phyloP scores from a whole-genome alignment of 2,329 filamentous ascomycete genomes.

The Podosphaera xanthii region DNA sequence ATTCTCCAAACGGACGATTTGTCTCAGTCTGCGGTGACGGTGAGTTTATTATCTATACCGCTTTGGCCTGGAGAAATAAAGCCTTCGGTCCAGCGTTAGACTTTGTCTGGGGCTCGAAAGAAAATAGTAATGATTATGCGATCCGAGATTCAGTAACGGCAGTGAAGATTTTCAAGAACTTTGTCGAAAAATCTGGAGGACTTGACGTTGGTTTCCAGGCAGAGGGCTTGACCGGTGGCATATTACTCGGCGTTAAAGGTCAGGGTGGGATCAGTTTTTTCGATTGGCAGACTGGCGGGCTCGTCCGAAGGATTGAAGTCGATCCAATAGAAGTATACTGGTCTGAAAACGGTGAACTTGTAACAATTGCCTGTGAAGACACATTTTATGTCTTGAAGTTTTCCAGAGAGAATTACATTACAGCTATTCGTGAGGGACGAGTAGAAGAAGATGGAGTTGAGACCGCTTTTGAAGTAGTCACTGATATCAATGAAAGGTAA shows the following conservation, averaged over 20 bases:
- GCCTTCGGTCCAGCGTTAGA: slow-evolving; percentile 87
- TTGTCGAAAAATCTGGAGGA: slow-evolving; percentile 72
- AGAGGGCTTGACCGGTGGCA: slow-evolving; percentile 71
- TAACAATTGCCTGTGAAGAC: slow-evolving; percentile 82
- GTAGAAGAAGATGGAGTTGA: slow-evolving; percentile 77
- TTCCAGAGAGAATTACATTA: slow-evolving; percentile 69
- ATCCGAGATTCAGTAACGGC: slow-evolving; percentile 86
- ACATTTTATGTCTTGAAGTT: slow-evolving; percentile 87
- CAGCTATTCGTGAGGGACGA: slow-evolving; percentile 59
- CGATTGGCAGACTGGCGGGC: slow-evolving; percentile 75
- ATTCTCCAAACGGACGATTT: slow-evolving; percentile 87
- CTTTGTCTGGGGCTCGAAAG: slow-evolving; percentile 91
- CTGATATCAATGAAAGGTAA: slow-evolving; percentile 76
- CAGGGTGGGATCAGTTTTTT: slow-evolving; percentile 90
- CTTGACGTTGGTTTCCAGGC: slow-evolving; percentile 90
- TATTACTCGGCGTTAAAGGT: slow-evolving; percentile 81
- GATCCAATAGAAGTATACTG: slow-evolving; percentile 63
- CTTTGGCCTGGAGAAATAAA: slow-evolving; percentile 90
- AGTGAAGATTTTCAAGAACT: slow-evolving; percentile 95
- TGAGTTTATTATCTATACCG: slow-evolving; percentile 97
- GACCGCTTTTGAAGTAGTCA: slow-evolving; percentile 86
- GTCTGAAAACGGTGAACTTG: slow-evolving; percentile 89
- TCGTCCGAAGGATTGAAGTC: slow-evolving; percentile 80
- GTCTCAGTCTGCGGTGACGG: slow-evolving; percentile 83
- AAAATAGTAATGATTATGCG: slow-evolving; percentile 95